These are phyloP conservation scores for Sporothrix variecibatus DNA, from an alignment of 2,329 filamentous ascomycete genomes.

Conservation along the genomic window DNA sequence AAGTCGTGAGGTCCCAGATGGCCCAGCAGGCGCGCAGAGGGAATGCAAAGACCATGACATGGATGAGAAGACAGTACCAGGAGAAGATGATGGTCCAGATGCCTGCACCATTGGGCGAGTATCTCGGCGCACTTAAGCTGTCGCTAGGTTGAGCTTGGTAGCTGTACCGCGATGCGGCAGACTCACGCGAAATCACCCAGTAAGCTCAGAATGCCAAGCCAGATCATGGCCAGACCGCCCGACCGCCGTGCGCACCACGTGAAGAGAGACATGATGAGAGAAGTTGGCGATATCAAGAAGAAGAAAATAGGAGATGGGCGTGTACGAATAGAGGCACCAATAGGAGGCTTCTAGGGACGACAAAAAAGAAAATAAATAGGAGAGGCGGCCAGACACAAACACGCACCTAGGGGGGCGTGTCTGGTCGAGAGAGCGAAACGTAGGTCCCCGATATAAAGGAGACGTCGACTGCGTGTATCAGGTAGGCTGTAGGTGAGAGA, in stretches of 20 bases:
- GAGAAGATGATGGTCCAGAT: conserved; percentile 58
- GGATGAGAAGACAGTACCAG: conserved; percentile 66
- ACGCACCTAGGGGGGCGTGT: not conserved
- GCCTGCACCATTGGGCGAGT: conserved; percentile 47
- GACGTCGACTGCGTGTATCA: not conserved
- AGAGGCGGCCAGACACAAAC: not conserved
- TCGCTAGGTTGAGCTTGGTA: conserved; percentile 48
- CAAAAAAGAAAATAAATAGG: not conserved
- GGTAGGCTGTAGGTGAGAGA: not conserved
- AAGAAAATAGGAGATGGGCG: conserved; percentile 17
- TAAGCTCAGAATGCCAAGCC: conserved; percentile 54
- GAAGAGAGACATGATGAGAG: conserved; percentile 54
- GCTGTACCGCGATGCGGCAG: conserved; percentile 46
- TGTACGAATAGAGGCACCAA: not conserved
- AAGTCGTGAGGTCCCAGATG: conserved; percentile 58
- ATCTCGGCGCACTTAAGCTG: conserved; percentile 40
- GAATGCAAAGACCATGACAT: conserved; percentile 64
- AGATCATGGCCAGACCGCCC: conserved; percentile 58
- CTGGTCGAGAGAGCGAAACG: not conserved
- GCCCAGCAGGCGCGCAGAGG: conserved; percentile 64
- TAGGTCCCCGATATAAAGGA: not conserved
- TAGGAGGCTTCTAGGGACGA: not conserved
- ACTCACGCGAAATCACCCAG: conserved; percentile 57
- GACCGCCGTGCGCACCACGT: conserved; percentile 56
- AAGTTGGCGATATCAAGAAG: not conserved